phyloP scores from a whole-genome alignment of 306 rosid genomes.

The Lotus japonicus region DNA sequence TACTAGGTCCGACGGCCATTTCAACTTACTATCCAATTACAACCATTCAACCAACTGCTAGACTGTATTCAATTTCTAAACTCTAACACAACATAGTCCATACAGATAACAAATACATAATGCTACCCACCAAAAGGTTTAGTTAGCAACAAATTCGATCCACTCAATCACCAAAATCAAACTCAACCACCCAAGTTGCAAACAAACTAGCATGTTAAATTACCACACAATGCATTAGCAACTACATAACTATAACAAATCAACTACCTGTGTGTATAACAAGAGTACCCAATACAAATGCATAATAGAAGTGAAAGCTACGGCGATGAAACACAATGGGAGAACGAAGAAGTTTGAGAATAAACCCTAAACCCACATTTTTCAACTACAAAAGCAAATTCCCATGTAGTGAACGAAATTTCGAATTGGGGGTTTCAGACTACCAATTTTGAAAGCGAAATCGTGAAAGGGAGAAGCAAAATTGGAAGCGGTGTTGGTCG shows the following conservation, averaged over 20 bases:
- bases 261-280: not conserved
- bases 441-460: too few species aligned
- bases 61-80: not conserved
- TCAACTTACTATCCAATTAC: not conserved
- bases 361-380: not conserved
- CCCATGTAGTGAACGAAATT: too few species aligned
- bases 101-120: too few species aligned
- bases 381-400: too few species aligned
- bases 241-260: not conserved
- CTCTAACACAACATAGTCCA: too few species aligned
- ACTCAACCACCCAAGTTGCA: not conserved
- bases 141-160: not conserved
- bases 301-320: too few species aligned
- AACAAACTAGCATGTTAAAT: not conserved
- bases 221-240: not conserved
- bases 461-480: too few species aligned
- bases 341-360: not conserved
- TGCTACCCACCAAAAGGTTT: not conserved
- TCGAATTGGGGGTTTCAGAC: too few species aligned
- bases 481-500: too few species aligned
- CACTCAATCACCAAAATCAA: slow-evolving; percentile 1
- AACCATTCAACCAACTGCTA: not conserved
- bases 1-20: not conserved
- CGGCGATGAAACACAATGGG: too few species aligned
- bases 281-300: not conserved